Base-by-base conservation (phyloP, 1,139 yeast genomes). In the Magnusiomyces clavatus region DNA sequence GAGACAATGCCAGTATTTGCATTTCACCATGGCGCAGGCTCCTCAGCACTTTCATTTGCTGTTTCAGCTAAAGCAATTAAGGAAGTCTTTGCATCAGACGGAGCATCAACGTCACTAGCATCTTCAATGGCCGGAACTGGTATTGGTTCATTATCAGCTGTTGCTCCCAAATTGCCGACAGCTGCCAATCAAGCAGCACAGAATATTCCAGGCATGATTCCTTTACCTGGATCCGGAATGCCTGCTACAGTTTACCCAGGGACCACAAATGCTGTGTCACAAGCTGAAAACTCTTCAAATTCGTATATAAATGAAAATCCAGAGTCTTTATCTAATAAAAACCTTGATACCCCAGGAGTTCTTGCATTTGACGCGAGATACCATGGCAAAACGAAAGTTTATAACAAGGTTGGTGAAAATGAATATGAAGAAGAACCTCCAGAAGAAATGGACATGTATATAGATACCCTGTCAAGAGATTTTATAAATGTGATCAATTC, bases 1-100 rank as follows among this genome's bases (percentile, higher is more conserved):
- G 16, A 12, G 0, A 62, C 66, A 0, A 72, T 77, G 0, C 83
- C 94, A 0, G 63, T 88, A 1, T 80, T 86, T 58, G 70, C 90
- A 1, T 81, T 82, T 58, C 94, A 87, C 57, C 99, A 92, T 66
- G 99, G 99, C 4, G 97, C 97, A 1, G 98, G 97, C 0, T 89
- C 97, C 1, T 80, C 87, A 2, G 88, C 85, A 0, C 71, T 87
- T 69, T 76, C 96, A 0, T 92, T 86, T 71, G 87, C 87, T 0
- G 68, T 69, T 38, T 64, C 84, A 37, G 69, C 80, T 0, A 68
- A 65, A 56, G 62, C 69, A 13, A 50, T 78, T 50, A 54, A 58
- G n/a, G 56, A 57, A 44, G 63, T 42, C 50, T 69, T 58, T 70
- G 61, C 37, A 48, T 57, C 50, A 55, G 69, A 57, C 11, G 57